Evolutionary conservation across 2,329 filamentous ascomycete species (phyloP), one percentile per base, ranked within the genome.

Genomic region (Albifimbria verrucaria): DNA sequence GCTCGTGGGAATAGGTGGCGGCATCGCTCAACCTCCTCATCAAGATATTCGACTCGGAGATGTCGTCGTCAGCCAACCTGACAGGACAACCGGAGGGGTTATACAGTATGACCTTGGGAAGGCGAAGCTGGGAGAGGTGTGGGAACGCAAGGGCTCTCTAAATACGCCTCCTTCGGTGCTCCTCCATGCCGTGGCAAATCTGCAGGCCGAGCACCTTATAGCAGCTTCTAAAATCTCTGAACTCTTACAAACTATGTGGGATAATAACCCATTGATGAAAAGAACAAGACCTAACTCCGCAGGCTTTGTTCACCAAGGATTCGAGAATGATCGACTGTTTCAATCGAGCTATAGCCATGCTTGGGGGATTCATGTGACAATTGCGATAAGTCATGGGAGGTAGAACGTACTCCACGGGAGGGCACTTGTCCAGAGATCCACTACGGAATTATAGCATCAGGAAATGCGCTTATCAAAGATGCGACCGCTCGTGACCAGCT

Each of bases 1-100:
- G 1, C 11, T 64, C 18, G 58, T 64, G 54, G 67, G 70, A 0
- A 76, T 73, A 62, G 81, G 79, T 1, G 80, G 83, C 1, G 64
- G 50, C 1, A 39, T 61, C 10, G 20, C 52, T 26, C 42, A 49
- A 44, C 18, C 58, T 1, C 11, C 9, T 0, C 54, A 51, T 7
- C 46, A 52, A 2, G 65, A 67, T 9, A 56, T 67, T 10, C 61
- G 63, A 1, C 57, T 68, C 0, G 64, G 66, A 0, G 66, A 67
- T n/a, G n/a, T n/a, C n/a, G n/a, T n/a, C n/a, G n/a, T n/a, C n/a
- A n/a, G n/a, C n/a, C n/a, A n/a, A n/a, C 62, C 64, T 0, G 15
- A 53, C 1, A 58, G 53, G 2, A 50, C 20, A 0, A 58, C 7
- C 0, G 55, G 61, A 0, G 65, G 65, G 0, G 60, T 65, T 0